Conservation (phyloP, 768 basidiomycete species). For the Suillus decipiens region DNA sequence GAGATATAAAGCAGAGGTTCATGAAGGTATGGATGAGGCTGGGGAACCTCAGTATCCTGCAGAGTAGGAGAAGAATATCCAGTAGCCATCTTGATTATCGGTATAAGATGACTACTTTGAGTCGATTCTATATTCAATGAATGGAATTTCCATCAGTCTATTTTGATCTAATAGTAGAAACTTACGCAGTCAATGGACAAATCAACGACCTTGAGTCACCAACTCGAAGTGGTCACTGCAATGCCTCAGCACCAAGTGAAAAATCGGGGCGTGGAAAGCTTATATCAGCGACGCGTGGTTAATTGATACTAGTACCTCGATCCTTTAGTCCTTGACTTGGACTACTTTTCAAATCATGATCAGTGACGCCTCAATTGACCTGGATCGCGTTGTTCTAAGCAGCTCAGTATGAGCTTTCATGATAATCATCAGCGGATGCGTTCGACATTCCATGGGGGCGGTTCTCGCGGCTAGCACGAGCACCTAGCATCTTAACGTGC, state of each 20-base stretch:
- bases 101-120: slow-evolving; percentile 23
- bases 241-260: slow-evolving; percentile 23
- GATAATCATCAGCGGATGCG: not conserved
- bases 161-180: slow-evolving; percentile 5
- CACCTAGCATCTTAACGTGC: not conserved
- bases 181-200: slow-evolving; percentile 28
- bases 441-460: not conserved
- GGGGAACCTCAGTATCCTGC: slow-evolving; percentile 33
- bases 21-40: slow-evolving; percentile 80
- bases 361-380: not conserved
- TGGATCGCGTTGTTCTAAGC: not conserved
- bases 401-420: not conserved
- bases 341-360: not conserved
- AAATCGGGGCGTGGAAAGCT: slow-evolving; percentile 35
- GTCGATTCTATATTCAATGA: slow-evolving; percentile 5
- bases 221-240: slow-evolving; percentile 27
- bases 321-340: not conserved
- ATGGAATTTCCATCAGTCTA: not conserved
- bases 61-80: slow-evolving; percentile 36
- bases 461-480: not conserved
- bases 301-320: no score
- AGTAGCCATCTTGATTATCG: slow-evolving; percentile 39
- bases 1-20: slow-evolving; percentile 83
- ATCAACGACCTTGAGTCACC: slow-evolving; percentile 35
- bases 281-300: slow-evolving; percentile 29